Conservation (phyloP, 2,329 filamentous ascomycete genomes). For the Hymenoscyphus fraxineus region DNA sequence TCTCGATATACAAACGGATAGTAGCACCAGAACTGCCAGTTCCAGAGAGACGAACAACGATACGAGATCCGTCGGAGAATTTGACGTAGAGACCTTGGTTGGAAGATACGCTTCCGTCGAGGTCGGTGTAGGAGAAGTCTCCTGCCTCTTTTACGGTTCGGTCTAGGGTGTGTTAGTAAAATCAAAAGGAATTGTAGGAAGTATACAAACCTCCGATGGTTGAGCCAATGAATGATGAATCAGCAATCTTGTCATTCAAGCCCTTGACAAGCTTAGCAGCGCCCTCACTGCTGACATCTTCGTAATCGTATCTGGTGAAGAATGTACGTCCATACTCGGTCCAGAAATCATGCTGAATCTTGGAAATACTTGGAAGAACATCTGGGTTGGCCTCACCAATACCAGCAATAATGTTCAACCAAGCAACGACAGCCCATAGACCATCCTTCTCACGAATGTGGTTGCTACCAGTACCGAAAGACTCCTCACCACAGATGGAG, state of each 20-base stretch:
- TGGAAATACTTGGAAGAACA: conserved; percentile 84
- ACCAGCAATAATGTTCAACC: conserved; percentile 97
- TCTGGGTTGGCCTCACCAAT: conserved; percentile 77
- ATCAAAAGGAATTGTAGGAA: conserved; percentile 12
- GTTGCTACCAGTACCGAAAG: conserved; percentile 95
- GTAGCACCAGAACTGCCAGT: conserved; percentile 94
- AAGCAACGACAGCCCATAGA: conserved; percentile 93
- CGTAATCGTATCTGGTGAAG: conserved; percentile 99
- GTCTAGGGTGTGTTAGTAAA: conserved; percentile 38
- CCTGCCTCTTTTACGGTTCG: conserved; percentile 85
- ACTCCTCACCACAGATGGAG: conserved; percentile 98
- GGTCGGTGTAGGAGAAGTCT: conserved; percentile 97
- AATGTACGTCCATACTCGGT: conserved; percentile 92
- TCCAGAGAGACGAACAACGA: conserved; percentile 90
- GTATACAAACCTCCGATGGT: conserved; percentile 61
- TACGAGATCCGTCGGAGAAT: conserved; percentile 91
- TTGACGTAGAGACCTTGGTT: conserved; percentile 95
- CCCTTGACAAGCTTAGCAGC: conserved; percentile 86
- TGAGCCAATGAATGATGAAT: conserved; percentile 74
- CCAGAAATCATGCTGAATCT: conserved; percentile 98
- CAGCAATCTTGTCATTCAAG: conserved; percentile 72
- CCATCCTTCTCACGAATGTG: conserved; percentile 99
- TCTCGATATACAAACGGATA: conserved; percentile 95
- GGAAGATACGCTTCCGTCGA: conserved; percentile 93
- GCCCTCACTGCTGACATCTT: conserved; percentile 86